Percentiles rank a stretch among this genome's conserved stretches.
Conservation (phyloP, 139 green algal genomes). For the Pleodorina starrii region DNA sequence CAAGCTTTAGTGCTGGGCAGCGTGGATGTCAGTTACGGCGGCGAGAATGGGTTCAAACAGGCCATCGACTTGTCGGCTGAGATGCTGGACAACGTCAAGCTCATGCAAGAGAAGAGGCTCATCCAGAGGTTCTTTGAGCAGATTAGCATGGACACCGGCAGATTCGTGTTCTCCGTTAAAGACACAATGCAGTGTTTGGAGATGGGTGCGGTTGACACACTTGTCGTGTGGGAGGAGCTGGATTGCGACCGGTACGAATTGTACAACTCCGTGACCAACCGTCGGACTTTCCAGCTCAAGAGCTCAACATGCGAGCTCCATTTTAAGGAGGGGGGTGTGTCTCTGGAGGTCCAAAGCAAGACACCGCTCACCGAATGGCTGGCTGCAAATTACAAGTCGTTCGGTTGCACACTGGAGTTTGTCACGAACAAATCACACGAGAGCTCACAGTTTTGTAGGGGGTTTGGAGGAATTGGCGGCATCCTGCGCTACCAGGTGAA, state of each 20-base stretch:
- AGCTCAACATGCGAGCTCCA: slow-evolving; percentile 83
- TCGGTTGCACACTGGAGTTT: slow-evolving; percentile 98
- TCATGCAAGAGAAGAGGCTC: slow-evolving; percentile 95
- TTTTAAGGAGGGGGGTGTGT: too few relatives aligned
- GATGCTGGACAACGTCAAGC: slow-evolving; percentile 98
- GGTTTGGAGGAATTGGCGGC: slow-evolving; percentile 96
- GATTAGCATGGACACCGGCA: slow-evolving; percentile 77
- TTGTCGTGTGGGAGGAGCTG: slow-evolving; percentile 98
- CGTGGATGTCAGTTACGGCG: slow-evolving; percentile 98
- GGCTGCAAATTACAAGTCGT: slow-evolving; percentile 98
- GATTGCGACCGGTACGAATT: slow-evolving; percentile 84
- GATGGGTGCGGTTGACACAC: slow-evolving; percentile 98
- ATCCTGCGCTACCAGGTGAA: slow-evolving; percentile 95
- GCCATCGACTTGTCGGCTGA: slow-evolving; percentile 97
- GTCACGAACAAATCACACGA: slow-evolving; percentile 96
- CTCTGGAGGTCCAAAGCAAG: slow-evolving; percentile 95
- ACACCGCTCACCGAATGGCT: slow-evolving; percentile 97
- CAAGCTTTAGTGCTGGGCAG: slow-evolving; percentile 91
- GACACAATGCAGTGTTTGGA: slow-evolving; percentile 98
- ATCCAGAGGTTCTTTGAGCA: slow-evolving; percentile 97
- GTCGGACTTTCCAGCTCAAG: slow-evolving; percentile 91
- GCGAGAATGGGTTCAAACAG: slow-evolving; percentile 99
- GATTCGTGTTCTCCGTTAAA: slow-evolving; percentile 95
- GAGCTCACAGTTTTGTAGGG: slow-evolving; percentile 97
- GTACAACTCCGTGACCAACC: slow-evolving; percentile 72